These are phyloP conservation scores for Phytophthora melonis DNA, from an alignment of 352 stramenopile species.

Conservation along the genomic window DNA sequence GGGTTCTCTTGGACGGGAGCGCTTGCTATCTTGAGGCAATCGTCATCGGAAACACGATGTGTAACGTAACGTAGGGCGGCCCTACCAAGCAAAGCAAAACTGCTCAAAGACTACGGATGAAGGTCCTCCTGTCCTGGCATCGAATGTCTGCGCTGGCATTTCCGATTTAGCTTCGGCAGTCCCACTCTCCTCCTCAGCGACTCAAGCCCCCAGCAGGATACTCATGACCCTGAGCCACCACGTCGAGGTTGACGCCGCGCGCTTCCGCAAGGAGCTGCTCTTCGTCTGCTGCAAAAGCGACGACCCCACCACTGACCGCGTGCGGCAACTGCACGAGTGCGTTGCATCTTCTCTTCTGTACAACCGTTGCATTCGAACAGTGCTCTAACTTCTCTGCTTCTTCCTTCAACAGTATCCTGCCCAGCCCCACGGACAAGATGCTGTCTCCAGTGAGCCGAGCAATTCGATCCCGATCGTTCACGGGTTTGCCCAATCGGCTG, in stretches of 20 bases:
- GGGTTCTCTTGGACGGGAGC: slow-evolving; percentile 5
- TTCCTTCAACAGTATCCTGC: slow-evolving; percentile 51
- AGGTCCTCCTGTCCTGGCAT: not conserved
- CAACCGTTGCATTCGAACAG: not conserved
- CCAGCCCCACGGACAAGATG: slow-evolving; percentile 73
- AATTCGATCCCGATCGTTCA: slow-evolving; percentile 37
- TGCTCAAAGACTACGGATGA: not conserved
- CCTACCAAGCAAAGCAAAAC: slow-evolving; percentile 30
- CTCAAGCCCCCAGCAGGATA: slow-evolving; percentile 15
- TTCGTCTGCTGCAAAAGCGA: slow-evolving; percentile 48
- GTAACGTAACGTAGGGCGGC: slow-evolving; percentile 15
- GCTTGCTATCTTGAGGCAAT: slow-evolving; percentile 21
- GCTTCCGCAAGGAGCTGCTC: slow-evolving; percentile 42
- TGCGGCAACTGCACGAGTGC: slow-evolving; percentile 47
- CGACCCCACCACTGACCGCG: slow-evolving; percentile 29
- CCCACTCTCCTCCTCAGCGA: slow-evolving; percentile 12
- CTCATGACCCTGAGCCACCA: slow-evolving; percentile 29
- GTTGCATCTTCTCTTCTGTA: slow-evolving; percentile 3
- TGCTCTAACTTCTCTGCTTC: slow-evolving; percentile 1
- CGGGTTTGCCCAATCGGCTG: slow-evolving; percentile 19
- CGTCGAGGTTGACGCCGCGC: slow-evolving; percentile 25
- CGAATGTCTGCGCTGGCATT: slow-evolving; percentile 9
- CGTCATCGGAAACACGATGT: slow-evolving; percentile 25
- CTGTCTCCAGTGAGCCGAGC: slow-evolving; percentile 69
- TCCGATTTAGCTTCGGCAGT: slow-evolving; percentile 12